These are phyloP conservation scores for Oryza meyeriana DNA, from an alignment of 176 grass and related monocot species.

Conservation along the genomic window DNA sequence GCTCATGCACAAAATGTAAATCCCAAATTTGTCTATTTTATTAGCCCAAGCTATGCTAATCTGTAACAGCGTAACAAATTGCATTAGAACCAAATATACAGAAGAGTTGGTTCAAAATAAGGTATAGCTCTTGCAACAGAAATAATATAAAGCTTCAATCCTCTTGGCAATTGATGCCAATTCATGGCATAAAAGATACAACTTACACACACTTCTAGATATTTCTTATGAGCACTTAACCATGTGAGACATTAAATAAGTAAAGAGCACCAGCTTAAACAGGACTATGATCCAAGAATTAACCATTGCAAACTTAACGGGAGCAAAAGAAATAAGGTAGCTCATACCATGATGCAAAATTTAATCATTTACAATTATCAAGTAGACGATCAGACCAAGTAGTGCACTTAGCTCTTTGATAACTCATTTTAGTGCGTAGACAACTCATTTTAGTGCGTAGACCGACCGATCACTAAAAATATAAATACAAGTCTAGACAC, in stretches of 20 bases:
- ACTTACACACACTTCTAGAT: neutral
- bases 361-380: neutral
- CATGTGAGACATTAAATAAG: neutral
- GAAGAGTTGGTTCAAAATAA: neutral
- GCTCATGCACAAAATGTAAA: neutral
- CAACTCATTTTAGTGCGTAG: neutral
- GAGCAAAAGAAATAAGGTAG: neutral
- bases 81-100: neutral
- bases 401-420: neutral
- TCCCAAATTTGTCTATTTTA: neutral
- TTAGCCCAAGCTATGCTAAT: neutral
- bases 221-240: neutral
- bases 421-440: neutral
- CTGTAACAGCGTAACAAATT: neutral
- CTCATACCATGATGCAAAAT: neutral
- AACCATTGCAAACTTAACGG: neutral
- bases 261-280: neutral
- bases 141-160: neutral
- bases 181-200: constrained; percentile 1
- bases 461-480: neutral
- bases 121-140: neutral
- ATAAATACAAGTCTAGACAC: neutral
- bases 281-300: neutral
- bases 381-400: neutral
- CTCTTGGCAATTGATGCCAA: neutral